These are phyloP conservation scores for Tripterygium wilfordii DNA, from an alignment of 177 flowering plant genomes.

Conservation along the genomic window DNA sequence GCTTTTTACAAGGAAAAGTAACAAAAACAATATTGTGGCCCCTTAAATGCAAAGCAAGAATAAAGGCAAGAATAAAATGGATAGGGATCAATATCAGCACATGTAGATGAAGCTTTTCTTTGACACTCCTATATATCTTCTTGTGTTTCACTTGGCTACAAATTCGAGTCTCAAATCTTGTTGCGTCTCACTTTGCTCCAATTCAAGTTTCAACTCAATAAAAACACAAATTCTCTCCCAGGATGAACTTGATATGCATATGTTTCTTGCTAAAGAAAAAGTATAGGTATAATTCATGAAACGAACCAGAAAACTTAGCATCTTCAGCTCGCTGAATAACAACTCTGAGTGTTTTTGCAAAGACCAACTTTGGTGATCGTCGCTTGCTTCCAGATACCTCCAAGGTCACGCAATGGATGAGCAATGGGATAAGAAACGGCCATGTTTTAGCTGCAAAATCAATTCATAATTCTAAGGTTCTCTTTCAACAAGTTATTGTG, in stretches of 20 bases:
- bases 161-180: no score
- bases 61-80: no score
- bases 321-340: conserved; percentile 69
- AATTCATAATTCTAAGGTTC: background rate
- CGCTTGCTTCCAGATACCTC: conserved; percentile 71
- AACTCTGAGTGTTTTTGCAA: conserved; percentile 72
- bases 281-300: background rate
- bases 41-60: no score
- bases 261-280: background rate
- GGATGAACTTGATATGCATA: background rate
- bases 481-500: background rate
- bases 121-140: no score
- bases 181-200: no score
- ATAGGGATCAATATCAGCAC: no score
- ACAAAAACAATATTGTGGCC: no score
- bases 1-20: no score
- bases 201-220: no score
- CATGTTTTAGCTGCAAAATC: conserved; percentile 76
- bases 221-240: background rate
- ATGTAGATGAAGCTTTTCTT: no score
- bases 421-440: conserved; percentile 74
- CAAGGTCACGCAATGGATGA: conserved; percentile 47
- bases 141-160: no score
- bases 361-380: conserved; percentile 51
- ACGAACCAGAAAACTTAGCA: conserved; percentile 47